Conservation (phyloP, 2,329 filamentous ascomycete species). For the Monilinia aucupariae region DNA sequence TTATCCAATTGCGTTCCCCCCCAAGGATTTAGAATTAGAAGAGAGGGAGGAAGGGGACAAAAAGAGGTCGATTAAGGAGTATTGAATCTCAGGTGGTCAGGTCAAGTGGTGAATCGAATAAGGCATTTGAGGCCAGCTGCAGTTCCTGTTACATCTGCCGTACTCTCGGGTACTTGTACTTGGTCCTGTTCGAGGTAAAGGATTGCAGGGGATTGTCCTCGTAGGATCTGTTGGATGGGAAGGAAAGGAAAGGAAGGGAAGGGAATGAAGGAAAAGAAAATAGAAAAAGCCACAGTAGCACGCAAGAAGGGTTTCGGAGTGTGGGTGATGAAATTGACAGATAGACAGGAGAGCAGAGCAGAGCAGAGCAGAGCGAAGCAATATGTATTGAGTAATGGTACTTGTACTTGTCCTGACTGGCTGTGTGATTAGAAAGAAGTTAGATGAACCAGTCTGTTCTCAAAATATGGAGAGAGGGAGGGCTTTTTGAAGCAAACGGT, state of each 20-base stretch:
- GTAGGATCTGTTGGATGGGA: too few species aligned
- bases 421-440: not conserved
- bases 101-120: conserved; percentile 15
- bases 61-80: not conserved
- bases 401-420: not conserved
- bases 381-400: too few species aligned
- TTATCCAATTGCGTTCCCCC: conserved; percentile 12
- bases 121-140: conserved; percentile 13
- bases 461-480: conserved; percentile 16
- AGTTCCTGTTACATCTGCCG: conserved; percentile 9
- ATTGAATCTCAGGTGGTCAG: conserved; percentile 14
- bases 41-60: too few species aligned
- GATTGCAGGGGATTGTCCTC: not conserved
- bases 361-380: too few species aligned
- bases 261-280: not conserved
- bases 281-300: conserved; percentile 14
- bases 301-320: not conserved
- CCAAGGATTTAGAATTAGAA: conserved; percentile 4
- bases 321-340: too few species aligned
- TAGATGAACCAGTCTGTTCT: conserved; percentile 9
- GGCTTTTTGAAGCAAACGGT: conserved; percentile 10
- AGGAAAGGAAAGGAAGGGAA: too few species aligned
- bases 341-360: too few species aligned
- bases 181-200: not conserved
- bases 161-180: not conserved